Base-by-base conservation (phyloP, 2,329 filamentous ascomycete genomes). In the Calonectria crousiana region DNA sequence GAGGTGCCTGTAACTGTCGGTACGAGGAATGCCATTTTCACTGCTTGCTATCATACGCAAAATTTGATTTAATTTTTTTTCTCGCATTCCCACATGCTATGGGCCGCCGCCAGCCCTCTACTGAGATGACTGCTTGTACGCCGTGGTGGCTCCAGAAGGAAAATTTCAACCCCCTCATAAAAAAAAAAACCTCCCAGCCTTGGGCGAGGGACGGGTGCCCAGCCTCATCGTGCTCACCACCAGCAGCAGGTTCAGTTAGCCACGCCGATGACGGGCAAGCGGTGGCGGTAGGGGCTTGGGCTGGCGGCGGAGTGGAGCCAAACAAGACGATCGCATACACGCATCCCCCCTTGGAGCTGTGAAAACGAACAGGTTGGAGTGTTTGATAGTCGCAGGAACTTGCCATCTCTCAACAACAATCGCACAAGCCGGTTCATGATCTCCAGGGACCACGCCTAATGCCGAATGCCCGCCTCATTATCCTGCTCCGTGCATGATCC, bases 361-460 rank as follows among this genome's bases (percentile, higher is more conserved):
- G 67, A 36, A 36, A 76, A 70, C 53, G 70, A 73, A 65, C 41
- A 72, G 67, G 66, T 30, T 58, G 70, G 52, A 56, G 49, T 38
- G 38, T 38, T 44, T 58, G 56, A 72, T 78, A 77, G 75, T 76
- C 76, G 67, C 75, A 80, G 73, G 77, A 79, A 79, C 76, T 56
- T 60, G 11, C 36, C 30, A 56, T 41, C 47, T 60, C 28, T 72
- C 30, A 34, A 11, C 62, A 62, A 58, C 62, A 75, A 65, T 71
- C 68, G 67, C 71, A 60, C 66, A 38, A 75, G 65, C 20, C 41
- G 36, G 26, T 5, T 36, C 28, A 34, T 28, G 62, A 68, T 66
- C 44, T 56, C 13, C 53, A 69, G 49, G 67, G 65, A 51, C 58
- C 49, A 65, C 64, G 66, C 36, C 52, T 44, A 56, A 73, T 65